A percentile compares a stretch with the other conserved stretches of the same genome.
These are phyloP conservation scores for Cucumis cinereus DNA, from an alignment of 306 rosid genomes.

Conservation along the genomic window DNA sequence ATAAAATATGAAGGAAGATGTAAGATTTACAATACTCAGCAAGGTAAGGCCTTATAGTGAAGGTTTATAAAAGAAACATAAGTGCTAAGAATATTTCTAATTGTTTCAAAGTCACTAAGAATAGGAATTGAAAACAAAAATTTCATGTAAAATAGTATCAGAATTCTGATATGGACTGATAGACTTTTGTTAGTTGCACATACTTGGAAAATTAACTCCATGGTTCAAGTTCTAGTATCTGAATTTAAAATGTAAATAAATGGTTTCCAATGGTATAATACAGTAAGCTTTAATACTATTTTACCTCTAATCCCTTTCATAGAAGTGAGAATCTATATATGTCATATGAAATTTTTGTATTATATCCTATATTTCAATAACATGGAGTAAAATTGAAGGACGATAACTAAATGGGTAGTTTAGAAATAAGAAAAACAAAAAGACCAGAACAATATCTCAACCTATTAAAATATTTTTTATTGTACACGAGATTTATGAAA, in stretches of 20 bases:
- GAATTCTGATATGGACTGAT: background rate
- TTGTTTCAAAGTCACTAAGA: background rate
- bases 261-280: too few relatives aligned
- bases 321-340: too few relatives aligned
- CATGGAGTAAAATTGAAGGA: background rate
- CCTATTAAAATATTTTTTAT: background rate
- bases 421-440: background rate
- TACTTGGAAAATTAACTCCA: background rate
- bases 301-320: background rate
- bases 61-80: background rate
- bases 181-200: background rate
- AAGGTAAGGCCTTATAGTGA: background rate
- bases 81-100: background rate
- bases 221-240: background rate
- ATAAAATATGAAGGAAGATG: background rate
- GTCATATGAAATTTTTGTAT: background rate
- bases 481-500: background rate
- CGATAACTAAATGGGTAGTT: background rate
- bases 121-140: background rate
- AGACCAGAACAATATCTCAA: background rate
- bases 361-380: background rate
- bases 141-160: background rate
- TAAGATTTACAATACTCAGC: background rate
- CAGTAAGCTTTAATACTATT: too few relatives aligned
- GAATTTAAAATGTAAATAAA: background rate